phyloP scores from a whole-genome alignment of 768 basidiomycete genomes.

The Fistulinella prunicolor region DNA sequence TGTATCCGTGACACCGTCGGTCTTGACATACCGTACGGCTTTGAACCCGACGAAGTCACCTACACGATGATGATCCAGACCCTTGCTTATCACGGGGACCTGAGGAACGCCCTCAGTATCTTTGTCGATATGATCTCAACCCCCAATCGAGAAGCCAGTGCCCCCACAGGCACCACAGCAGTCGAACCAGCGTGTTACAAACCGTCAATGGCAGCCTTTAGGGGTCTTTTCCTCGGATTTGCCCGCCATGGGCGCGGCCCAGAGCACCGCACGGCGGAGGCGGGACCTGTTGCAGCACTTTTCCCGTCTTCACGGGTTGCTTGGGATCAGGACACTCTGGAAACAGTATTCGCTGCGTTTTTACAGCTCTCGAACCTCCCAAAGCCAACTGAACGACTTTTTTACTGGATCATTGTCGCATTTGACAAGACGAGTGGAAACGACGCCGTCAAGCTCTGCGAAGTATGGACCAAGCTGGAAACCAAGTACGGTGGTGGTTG shows the following conservation, averaged over 20 bases:
- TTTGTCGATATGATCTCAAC: constrained; percentile 67
- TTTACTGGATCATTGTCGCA: constrained; percentile 69
- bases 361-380: constrained; percentile 48
- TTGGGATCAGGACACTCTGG: constrained; percentile 62
- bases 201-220: constrained; percentile 55
- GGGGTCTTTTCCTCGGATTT: constrained; percentile 76
- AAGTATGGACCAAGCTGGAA: constrained; percentile 57
- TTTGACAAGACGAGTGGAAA: constrained; percentile 58
- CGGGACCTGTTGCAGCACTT: constrained; percentile 5
- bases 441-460: constrained; percentile 48
- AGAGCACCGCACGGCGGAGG: background rate
- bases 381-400: constrained; percentile 41
- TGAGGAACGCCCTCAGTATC: constrained; percentile 50
- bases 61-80: constrained; percentile 68
- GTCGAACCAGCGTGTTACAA: constrained; percentile 33
- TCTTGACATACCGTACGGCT: constrained; percentile 40
- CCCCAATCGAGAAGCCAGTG: constrained; percentile 37
- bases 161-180: constrained; percentile 26
- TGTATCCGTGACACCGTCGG: constrained; percentile 43
- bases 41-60: constrained; percentile 62
- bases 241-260: constrained; percentile 48
- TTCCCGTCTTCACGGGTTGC: constrained; percentile 5
- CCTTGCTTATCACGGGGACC: constrained; percentile 68
- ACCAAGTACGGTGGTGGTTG: constrained; percentile 46
- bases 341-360: constrained; percentile 59